A percentile compares a stretch with the other conserved stretches of the same genome.
Evolutionary conservation across 2,329 filamentous ascomycete species (phyloP).

Genomic region (Helicocarpus griseus): DNA sequence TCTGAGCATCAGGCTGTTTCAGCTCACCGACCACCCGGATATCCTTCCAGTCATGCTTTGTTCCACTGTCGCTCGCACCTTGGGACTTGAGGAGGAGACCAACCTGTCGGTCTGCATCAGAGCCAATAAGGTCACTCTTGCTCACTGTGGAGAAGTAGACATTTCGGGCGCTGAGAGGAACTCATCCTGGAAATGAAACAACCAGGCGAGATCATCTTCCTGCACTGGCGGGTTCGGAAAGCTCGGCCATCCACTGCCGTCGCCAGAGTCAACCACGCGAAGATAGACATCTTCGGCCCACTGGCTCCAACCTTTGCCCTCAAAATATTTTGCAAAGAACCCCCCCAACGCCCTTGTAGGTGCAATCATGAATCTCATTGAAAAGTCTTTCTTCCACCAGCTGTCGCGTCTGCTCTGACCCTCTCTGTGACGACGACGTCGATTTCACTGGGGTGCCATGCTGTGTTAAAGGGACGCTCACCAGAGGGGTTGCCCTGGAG

Average conservation of each 20-base stretch:
- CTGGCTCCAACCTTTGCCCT: constrained; percentile 12
- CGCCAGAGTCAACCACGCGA: neutral
- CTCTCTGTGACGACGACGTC: constrained; percentile 10
- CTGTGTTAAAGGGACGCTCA: constrained; percentile 5
- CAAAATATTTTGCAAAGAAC: constrained; percentile 16
- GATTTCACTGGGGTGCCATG: constrained; percentile 7
- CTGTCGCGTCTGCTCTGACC: constrained; percentile 12
- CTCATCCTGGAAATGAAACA: constrained; percentile 12
- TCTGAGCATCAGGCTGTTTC: constrained; percentile 7
- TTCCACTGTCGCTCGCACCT: neutral
- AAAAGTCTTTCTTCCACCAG: constrained; percentile 13
- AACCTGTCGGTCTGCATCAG: constrained; percentile 12
- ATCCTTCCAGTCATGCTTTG: constrained; percentile 14
- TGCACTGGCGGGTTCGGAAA: constrained; percentile 9
- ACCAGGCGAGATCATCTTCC: constrained; percentile 10
- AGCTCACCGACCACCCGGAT: constrained; percentile 13
- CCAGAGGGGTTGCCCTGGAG: constrained; percentile 7
- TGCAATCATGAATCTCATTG: constrained; percentile 12
- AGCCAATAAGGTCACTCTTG: constrained; percentile 6
- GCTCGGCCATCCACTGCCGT: constrained; percentile 6
- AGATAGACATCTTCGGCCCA: neutral
- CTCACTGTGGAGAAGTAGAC: constrained; percentile 7
- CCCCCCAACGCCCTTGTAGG: constrained; percentile 10
- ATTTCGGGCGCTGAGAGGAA: constrained; percentile 9
- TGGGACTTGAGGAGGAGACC: constrained; percentile 12